phyloP scores from a whole-genome alignment of 495 filamentous ascomycete species.

The Filosporella fistucella region DNA sequence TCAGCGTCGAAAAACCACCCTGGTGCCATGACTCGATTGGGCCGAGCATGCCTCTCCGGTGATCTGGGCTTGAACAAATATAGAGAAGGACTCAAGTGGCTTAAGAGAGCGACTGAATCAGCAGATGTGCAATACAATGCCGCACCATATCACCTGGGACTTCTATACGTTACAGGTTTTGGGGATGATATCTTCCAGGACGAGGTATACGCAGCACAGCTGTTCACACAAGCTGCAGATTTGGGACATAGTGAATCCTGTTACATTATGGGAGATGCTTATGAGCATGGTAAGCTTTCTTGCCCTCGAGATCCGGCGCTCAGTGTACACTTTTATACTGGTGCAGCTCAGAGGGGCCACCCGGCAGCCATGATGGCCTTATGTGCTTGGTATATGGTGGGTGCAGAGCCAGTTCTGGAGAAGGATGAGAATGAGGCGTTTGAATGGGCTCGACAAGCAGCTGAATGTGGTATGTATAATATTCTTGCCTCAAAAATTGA shows the following conservation, averaged over 20 bases:
- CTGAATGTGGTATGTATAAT: conserved; percentile 74
- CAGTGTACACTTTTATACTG: conserved; percentile 96
- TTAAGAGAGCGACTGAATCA: conserved; percentile 85
- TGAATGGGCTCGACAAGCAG: conserved; percentile 88
- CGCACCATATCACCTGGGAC: conserved; percentile 85
- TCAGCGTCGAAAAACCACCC: conserved; percentile 92
- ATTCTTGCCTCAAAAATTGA: conserved; percentile 2
- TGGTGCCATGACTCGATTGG: conserved; percentile 88
- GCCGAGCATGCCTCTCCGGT: conserved; percentile 80
- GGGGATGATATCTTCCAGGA: conserved; percentile 92
- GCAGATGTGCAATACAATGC: conserved; percentile 89
- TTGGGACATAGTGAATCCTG: conserved; percentile 82
- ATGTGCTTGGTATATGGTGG: conserved; percentile 97
- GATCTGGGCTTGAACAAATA: conserved; percentile 87
- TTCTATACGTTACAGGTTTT: conserved; percentile 82
- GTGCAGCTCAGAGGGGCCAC: conserved; percentile 78
- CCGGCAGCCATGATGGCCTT: conserved; percentile 96
- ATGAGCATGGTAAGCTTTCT: conserved; percentile 83
- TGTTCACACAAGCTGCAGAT: conserved; percentile 92
- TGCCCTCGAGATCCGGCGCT: conserved; percentile 90
- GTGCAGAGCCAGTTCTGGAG: conserved; percentile 86
- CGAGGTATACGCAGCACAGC: conserved; percentile 82
- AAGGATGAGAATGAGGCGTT: conserved; percentile 96
- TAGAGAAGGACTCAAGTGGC: conserved; percentile 91
- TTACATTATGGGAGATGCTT: conserved; percentile 89